These are phyloP conservation scores for Trichoderma citrinoviride DNA, from an alignment of 2,329 filamentous ascomycete species.

Conservation along the genomic window DNA sequence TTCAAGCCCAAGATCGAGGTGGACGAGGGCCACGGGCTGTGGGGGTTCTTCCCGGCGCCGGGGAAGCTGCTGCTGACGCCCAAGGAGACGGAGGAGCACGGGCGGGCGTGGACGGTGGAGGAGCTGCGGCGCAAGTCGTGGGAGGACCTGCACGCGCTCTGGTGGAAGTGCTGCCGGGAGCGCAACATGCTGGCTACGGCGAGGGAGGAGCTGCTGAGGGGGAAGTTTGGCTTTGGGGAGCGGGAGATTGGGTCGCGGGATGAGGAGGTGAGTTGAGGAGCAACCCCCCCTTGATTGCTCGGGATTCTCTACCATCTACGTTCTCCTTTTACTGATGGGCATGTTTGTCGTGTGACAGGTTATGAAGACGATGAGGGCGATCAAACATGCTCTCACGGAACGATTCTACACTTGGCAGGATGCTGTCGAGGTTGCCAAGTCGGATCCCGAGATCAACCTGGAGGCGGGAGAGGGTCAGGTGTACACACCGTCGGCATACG, in stretches of 20 bases:
- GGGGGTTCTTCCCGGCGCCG: slow-evolving; percentile 80
- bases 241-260: slow-evolving; percentile 64
- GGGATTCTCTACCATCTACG: not conserved
- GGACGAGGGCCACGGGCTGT: slow-evolving; percentile 80
- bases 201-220: slow-evolving; percentile 62
- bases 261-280: slow-evolving; percentile 65
- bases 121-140: slow-evolving; percentile 88
- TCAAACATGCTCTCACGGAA: slow-evolving; percentile 83
- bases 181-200: slow-evolving; percentile 85
- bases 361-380: slow-evolving; percentile 71
- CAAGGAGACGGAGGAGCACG: slow-evolving; percentile 67
- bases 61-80: slow-evolving; percentile 69
- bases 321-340: not conserved
- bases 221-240: slow-evolving; percentile 71
- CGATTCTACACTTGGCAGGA: slow-evolving; percentile 86
- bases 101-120: slow-evolving; percentile 77
- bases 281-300: not conserved
- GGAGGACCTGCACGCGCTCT: slow-evolving; percentile 88
- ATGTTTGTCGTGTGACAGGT: slow-evolving; percentile 54
- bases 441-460: slow-evolving; percentile 66
- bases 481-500: slow-evolving; percentile 47
- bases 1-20: slow-evolving; percentile 57
- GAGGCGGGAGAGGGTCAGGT: slow-evolving; percentile 45
- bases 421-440: slow-evolving; percentile 62
- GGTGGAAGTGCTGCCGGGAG: slow-evolving; percentile 93